Percentiles rank a stretch among this genome's conserved stretches.
Conservation (phyloP, 2,329 filamentous ascomycete species). For the Aspergillus uvarum region DNA sequence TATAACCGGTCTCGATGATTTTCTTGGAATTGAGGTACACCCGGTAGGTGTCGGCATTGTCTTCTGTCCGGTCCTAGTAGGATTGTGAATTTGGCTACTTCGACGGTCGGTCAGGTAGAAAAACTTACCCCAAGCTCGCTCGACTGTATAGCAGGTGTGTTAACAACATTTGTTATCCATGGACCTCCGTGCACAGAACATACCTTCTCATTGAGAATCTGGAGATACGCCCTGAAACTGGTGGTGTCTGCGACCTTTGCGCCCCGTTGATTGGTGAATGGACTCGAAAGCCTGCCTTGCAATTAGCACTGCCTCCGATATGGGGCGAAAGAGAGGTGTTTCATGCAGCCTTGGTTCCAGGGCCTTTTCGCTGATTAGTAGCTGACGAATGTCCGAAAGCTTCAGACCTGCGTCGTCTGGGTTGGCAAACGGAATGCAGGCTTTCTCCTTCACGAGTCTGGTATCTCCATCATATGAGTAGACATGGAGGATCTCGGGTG, state of each 20-base stretch:
- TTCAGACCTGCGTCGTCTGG: neutral
- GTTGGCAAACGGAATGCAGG: neutral
- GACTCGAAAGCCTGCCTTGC: neutral
- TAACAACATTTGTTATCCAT: neutral
- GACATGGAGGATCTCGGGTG: neutral
- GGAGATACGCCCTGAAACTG: neutral
- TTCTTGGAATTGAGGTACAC: conserved; percentile 5
- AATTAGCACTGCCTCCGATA: neutral
- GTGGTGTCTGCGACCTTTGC: neutral
- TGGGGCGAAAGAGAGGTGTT: neutral
- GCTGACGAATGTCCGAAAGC: neutral
- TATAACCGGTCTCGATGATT: neutral
- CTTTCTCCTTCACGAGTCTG: neutral
- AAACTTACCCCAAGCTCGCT: neutral
- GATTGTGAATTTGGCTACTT: neutral
- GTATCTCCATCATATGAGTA: neutral
- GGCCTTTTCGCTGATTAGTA: neutral
- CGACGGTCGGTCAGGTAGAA: neutral
- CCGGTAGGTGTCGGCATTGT: conserved; percentile 7
- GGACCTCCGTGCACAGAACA: too few species aligned
- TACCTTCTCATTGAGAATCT: conserved; percentile 1
- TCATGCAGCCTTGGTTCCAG: neutral
- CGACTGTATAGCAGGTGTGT: neutral
- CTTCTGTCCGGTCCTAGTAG: neutral
- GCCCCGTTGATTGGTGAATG: neutral